Conservation (phyloP, 2,329 filamentous ascomycete species). For the Neofusicoccum ribis region DNA sequence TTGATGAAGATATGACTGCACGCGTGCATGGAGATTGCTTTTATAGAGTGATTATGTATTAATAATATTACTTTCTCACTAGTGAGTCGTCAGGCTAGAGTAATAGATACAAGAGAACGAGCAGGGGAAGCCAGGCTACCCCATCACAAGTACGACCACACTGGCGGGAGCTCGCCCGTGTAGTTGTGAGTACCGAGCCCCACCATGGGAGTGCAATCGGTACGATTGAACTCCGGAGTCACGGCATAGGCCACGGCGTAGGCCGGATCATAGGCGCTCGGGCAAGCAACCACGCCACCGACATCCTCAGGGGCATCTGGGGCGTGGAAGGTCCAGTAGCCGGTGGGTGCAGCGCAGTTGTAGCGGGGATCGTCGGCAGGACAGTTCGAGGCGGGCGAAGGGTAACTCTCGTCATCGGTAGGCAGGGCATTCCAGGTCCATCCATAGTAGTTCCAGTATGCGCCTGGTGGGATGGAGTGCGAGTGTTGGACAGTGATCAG, state of each 20-base stretch:
- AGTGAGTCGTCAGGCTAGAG: no score
- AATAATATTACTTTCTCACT: not conserved
- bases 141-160: slow-evolving; percentile 24
- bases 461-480: slow-evolving; percentile 23
- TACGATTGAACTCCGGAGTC: slow-evolving; percentile 23
- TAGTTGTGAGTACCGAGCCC: slow-evolving; percentile 27
- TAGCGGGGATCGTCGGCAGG: slow-evolving; percentile 18
- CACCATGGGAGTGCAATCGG: slow-evolving; percentile 22
- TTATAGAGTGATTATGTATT: no score
- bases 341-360: slow-evolving; percentile 24
- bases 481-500: slow-evolving; percentile 26
- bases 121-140: no score
- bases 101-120: no score
- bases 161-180: slow-evolving; percentile 23
- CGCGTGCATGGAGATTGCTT: no score
- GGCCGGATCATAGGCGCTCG: slow-evolving; percentile 17
- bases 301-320: slow-evolving; percentile 19
- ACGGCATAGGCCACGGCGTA: slow-evolving; percentile 23
- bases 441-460: slow-evolving; percentile 24
- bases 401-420: not conserved
- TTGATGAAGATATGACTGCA: no score
- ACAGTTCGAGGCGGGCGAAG: slow-evolving; percentile 9
- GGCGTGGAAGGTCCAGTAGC: slow-evolving; percentile 25
- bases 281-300: slow-evolving; percentile 25
- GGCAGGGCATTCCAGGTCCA: slow-evolving; percentile 24